A percentile compares a stretch with the other conserved stretches of the same genome.
These are phyloP conservation scores for Herpetomonas tarakana DNA, from an alignment of 208 protist genomes.

Conservation along the genomic window DNA sequence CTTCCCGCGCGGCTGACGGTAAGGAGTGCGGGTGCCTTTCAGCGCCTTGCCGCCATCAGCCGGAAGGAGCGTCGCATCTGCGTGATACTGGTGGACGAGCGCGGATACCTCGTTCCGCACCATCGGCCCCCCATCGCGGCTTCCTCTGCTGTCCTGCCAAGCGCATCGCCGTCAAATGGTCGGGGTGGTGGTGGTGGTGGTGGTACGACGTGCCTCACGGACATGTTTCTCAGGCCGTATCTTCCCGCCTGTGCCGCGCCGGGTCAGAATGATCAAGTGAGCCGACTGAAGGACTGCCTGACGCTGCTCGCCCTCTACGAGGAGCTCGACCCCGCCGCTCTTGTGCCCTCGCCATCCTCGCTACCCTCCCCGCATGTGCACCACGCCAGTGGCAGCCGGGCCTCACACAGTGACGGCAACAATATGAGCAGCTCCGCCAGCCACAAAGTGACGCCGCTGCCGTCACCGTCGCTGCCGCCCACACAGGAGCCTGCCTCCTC, in stretches of 20 bases:
- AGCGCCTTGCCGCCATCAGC: background rate
- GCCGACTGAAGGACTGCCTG: background rate
- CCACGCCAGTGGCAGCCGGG: no score
- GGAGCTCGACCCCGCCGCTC: background rate
- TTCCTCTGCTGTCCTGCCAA: no score
- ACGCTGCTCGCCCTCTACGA: background rate
- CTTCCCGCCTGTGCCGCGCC: background rate
- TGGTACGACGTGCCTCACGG: background rate
- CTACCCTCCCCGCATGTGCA: no score
- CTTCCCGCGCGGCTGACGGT: no score
- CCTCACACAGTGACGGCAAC: no score
- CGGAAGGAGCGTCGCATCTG: constrained; percentile 6
- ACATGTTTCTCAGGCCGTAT: background rate
- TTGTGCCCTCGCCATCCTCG: background rate
- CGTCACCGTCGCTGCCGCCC: background rate
- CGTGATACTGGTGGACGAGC: constrained; percentile 5
- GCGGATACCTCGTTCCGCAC: background rate
- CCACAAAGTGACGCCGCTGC: background rate
- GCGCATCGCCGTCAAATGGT: background rate
- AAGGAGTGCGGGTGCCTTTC: background rate
- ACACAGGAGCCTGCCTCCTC: background rate
- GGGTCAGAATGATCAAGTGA: background rate
- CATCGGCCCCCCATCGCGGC: no score
- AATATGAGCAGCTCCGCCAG: no score
- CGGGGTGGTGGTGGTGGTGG: background rate